Percentiles rank a stretch among this genome's conserved stretches.
These are phyloP conservation scores for Auriscalpium orientale DNA, from an alignment of 768 basidiomycete genomes.

Conservation along the genomic window DNA sequence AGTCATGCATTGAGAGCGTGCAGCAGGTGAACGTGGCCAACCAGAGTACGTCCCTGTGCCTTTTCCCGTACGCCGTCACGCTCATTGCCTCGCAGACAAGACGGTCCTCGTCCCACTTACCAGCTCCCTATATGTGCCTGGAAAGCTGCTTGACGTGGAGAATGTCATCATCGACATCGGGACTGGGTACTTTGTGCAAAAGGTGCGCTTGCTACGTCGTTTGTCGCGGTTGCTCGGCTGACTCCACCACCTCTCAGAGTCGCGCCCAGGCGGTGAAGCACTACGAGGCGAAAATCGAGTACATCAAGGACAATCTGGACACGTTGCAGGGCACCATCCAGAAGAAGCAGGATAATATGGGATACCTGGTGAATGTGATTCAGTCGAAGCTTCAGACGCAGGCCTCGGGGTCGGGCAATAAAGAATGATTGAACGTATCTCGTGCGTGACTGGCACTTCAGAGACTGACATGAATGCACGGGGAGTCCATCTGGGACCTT, in stretches of 20 bases:
- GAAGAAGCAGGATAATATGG: constrained; percentile 88
- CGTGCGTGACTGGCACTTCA: too few relatives aligned
- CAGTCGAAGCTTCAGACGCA: constrained; percentile 49
- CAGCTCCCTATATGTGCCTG: constrained; percentile 92
- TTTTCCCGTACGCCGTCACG: background rate
- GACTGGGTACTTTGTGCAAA: constrained; percentile 94
- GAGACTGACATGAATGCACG: too few relatives aligned
- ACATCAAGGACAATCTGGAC: constrained; percentile 77
- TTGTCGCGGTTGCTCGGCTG: background rate
- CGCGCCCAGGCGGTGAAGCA: constrained; percentile 73
- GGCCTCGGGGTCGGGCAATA: background rate
- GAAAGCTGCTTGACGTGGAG: constrained; percentile 73
- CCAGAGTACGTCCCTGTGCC: constrained; percentile 32
- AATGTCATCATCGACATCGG: constrained; percentile 93
- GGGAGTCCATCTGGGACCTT: too few relatives aligned
- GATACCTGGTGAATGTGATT: constrained; percentile 63
- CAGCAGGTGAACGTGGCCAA: constrained; percentile 67
- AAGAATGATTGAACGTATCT: background rate
- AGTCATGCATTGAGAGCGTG: constrained; percentile 75
- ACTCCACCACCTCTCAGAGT: constrained; percentile 43
- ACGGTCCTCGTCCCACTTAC: constrained; percentile 88
- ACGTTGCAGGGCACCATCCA: constrained; percentile 82
- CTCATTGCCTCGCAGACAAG: constrained; percentile 47
- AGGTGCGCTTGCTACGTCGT: constrained; percentile 42
- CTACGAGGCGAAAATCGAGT: constrained; percentile 75